Percentiles rank a stretch among this genome's conserved stretches.
Evolutionary conservation across 2,329 filamentous ascomycete genomes (phyloP).

Genomic region (Diaporthe velutina): DNA sequence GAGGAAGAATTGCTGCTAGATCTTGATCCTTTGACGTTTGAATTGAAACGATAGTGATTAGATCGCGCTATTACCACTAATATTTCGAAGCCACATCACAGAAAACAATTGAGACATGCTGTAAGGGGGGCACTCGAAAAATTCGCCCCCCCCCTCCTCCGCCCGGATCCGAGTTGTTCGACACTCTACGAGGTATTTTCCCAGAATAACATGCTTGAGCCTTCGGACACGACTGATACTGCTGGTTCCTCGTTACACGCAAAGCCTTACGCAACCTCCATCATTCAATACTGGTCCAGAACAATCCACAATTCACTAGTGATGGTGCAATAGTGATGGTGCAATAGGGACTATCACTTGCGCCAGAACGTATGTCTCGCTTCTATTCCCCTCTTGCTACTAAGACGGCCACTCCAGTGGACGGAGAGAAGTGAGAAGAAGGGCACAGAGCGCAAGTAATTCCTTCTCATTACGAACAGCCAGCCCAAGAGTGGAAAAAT

Average conservation of each 20-base stretch:
- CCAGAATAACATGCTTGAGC: not conserved
- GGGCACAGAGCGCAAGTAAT: not conserved
- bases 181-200: not conserved
- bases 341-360: not conserved
- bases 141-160: too few relatives aligned
- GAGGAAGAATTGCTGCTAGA: not conserved
- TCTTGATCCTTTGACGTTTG: not conserved
- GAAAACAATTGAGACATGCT: too few relatives aligned
- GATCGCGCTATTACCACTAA: not conserved
- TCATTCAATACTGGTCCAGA: not conserved
- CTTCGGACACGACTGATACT: not conserved
- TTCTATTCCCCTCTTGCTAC: not conserved
- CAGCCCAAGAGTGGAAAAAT: not conserved
- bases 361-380: conserved; percentile 13
- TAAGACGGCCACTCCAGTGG: not conserved
- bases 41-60: not conserved
- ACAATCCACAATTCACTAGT: not conserved
- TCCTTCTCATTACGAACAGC: not conserved
- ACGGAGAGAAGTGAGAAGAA: not conserved
- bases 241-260: too few relatives aligned
- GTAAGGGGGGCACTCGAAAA: not conserved
- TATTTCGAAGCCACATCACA: not conserved
- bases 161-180: not conserved
- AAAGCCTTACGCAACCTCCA: not conserved
- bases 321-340: not conserved